Evolutionary conservation across 202 grass and related monocot species (phyloP).

Genomic region (Cymbopogon flexuosus): DNA sequence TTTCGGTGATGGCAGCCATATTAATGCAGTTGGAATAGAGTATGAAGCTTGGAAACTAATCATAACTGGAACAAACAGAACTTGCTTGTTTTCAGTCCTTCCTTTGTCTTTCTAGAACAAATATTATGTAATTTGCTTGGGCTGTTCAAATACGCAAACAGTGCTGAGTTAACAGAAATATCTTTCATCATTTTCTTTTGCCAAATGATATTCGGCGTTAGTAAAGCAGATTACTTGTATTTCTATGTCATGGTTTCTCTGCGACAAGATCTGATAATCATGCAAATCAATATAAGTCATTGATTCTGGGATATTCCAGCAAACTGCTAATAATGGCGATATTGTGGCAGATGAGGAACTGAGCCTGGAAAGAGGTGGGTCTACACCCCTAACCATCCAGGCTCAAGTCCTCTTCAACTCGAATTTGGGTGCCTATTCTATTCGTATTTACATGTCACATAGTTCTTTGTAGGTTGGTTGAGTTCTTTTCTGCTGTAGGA

Average conservation of each 20-base stretch:
- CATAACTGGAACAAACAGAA: not conserved
- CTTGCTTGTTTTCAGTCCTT: not conserved
- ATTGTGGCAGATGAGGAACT: not conserved
- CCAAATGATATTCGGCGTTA: not conserved
- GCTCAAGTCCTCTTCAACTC: not conserved
- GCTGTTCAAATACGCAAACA: not conserved
- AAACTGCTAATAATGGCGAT: not conserved
- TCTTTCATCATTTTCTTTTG: not conserved
- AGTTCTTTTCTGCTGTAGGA: not conserved
- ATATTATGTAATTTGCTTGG: not conserved
- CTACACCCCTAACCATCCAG: not conserved
- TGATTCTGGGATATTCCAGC: constrained; percentile 5
- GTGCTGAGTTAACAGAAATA: not conserved
- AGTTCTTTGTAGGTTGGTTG: not conserved
- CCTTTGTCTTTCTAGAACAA: not conserved
- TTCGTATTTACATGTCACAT: not conserved
- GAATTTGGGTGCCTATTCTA: not conserved
- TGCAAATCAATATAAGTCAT: not conserved
- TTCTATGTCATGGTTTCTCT: constrained; percentile 9
- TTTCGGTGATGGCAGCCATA: not conserved
- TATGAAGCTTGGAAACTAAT: not conserved
- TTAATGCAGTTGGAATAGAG: not conserved
- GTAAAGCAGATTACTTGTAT: not conserved
- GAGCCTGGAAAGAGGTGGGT: not conserved
- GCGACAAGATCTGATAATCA: not conserved